These are phyloP conservation scores for Marsdenia floribunda DNA, from an alignment of 257 asterid genomes.

Conservation along the genomic window DNA sequence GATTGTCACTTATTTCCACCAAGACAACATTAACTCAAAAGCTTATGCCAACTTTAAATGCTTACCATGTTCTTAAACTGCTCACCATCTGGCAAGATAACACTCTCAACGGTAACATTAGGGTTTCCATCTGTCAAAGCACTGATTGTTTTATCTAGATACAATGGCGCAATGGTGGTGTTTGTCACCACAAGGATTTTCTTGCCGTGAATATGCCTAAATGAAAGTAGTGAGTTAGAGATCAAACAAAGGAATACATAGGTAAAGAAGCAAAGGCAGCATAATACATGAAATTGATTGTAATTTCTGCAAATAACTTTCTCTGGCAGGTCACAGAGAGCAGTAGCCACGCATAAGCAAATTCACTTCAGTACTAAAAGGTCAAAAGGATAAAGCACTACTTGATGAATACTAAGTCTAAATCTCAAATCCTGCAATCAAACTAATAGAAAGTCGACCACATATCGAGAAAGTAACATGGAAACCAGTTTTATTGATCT, in stretches of 20 bases:
- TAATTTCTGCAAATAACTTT: not conserved
- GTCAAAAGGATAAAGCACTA: not conserved
- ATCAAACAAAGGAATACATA: constrained; percentile 11
- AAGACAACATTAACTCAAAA: constrained; percentile 10
- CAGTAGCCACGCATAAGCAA: not conserved
- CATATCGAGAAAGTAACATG: not conserved
- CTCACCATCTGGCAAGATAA: constrained; percentile 96
- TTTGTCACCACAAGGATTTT: constrained; percentile 91
- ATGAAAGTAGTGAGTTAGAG: constrained; percentile 15
- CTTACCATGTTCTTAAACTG: constrained; percentile 83
- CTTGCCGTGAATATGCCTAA: constrained; percentile 95
- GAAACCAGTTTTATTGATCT: not conserved
- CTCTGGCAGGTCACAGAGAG: not conserved
- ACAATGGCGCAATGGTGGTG: constrained; percentile 81
- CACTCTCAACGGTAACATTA: constrained; percentile 69
- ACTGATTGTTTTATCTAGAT: constrained; percentile 77
- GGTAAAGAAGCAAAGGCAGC: not conserved
- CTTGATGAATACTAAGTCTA: not conserved
- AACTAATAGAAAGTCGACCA: not conserved
- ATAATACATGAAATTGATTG: not conserved
- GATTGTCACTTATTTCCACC: constrained; percentile 14
- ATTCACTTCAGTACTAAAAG: not conserved
- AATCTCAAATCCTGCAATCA: not conserved
- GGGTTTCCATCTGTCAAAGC: constrained; percentile 82
- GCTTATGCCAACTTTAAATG: constrained; percentile 10